Conservation (phyloP, 1,284 basidiomycete species). For the Boletus mariae region DNA sequence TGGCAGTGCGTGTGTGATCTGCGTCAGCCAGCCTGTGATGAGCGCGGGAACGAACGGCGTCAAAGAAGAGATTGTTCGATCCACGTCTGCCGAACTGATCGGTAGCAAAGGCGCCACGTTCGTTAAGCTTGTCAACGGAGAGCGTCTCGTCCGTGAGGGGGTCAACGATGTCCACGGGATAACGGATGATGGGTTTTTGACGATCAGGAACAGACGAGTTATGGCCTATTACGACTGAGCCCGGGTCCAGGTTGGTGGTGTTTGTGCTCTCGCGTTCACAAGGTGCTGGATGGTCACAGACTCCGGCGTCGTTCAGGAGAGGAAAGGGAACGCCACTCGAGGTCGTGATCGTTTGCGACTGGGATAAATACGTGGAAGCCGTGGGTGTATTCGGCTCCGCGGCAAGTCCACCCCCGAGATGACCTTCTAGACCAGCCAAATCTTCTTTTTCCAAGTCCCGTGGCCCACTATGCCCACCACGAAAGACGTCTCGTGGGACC, state of each 20-base stretch:
- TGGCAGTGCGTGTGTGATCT: conserved; percentile 19
- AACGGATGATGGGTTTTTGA: conserved; percentile 17
- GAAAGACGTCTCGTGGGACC: conserved; percentile 20
- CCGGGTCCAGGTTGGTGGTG: conserved; percentile 10
- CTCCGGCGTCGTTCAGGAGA: conserved; percentile 30
- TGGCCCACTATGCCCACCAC: conserved; percentile 17
- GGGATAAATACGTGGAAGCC: conserved; percentile 34
- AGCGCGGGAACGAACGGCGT: conserved; percentile 30
- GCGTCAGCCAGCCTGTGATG: conserved; percentile 27
- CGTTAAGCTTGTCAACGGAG: conserved; percentile 16
- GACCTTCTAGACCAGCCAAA: conserved; percentile 25
- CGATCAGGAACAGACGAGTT: conserved; percentile 18
- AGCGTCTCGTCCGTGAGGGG: conserved; percentile 13
- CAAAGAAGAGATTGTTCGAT: conserved; percentile 32
- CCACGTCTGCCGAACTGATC: conserved; percentile 33
- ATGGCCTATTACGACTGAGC: conserved; percentile 11
- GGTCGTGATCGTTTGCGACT: conserved; percentile 26
- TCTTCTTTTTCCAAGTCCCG: conserved; percentile 33
- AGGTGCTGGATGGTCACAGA: conserved; percentile 19
- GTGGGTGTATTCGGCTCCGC: conserved; percentile 39
- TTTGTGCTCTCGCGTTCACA: conserved; percentile 24
- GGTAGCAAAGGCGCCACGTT: conserved; percentile 6
- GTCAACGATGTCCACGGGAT: conserved; percentile 20
- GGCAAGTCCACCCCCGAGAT: conserved; percentile 31
- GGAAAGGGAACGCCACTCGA: conserved; percentile 30